Evolutionary conservation across 306 rosid genomes (phyloP).

Genomic region (Glycine soja): DNA sequence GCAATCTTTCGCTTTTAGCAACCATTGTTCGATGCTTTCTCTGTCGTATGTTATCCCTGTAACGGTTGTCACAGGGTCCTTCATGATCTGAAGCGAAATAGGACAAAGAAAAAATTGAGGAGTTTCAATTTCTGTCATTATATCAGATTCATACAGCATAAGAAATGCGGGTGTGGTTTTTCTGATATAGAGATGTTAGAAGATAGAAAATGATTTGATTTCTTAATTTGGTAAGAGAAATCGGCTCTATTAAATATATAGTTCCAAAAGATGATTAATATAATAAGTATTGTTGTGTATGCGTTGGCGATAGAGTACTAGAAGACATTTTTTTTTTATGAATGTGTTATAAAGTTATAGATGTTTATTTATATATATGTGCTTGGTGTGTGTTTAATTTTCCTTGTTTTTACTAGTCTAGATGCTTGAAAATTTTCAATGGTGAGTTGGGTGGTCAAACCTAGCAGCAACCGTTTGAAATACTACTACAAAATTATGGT

Average conservation of each 20-base stretch:
- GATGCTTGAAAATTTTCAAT: neutral
- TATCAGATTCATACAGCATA: neutral
- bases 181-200: neutral
- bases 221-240: constrained; percentile 33
- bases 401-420: constrained; percentile 3
- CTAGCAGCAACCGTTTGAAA: constrained; percentile 18
- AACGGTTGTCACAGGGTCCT: constrained; percentile 69
- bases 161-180: neutral
- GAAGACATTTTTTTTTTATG: constrained; percentile 7
- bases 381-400: neutral
- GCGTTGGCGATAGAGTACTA: neutral
- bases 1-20: constrained; percentile 39
- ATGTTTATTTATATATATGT: neutral
- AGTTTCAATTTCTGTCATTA: constrained; percentile 63
- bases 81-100: constrained; percentile 77
- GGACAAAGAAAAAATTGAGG: constrained; percentile 75
- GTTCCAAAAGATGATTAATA: neutral
- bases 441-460: constrained; percentile 43
- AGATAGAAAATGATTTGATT: neutral
- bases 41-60: constrained; percentile 84
- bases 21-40: constrained; percentile 76
- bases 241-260: constrained; percentile 3
- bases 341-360: neutral
- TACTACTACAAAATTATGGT: neutral
- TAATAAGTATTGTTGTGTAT: neutral